Base-by-base conservation (phyloP, 768 basidiomycete genomes). In the Leccinum variicolor region DNA sequence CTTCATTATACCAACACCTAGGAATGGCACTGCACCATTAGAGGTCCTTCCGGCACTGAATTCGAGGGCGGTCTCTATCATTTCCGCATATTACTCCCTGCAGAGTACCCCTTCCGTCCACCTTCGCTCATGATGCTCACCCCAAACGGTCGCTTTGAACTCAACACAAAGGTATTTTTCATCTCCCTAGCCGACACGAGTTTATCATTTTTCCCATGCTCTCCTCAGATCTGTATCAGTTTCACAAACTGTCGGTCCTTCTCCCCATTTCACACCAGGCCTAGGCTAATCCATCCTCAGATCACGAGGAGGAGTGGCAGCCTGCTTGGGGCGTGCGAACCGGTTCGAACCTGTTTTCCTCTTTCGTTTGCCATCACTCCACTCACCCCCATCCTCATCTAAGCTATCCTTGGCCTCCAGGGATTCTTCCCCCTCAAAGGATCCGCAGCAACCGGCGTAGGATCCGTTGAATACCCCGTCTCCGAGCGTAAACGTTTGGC, bases 241-340 rank as follows among this genome's bases (percentile, higher is more conserved):
- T 94, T 94, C 72, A 94, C 91, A 47, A 94, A 81, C 63, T 94
- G 91, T 94, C 66, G 54, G 87, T 78, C 33, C 43, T 50, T 50
- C 55, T 52, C 58, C 15, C 56, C n/a, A 56, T 59, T 64, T 62
- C 57, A 60, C 60, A 56, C 51, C 33, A 34, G 58, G 66, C 61
- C 71, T 74, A 73, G 70, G 57, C 64, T 72, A 53, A 69, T 47
- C 58, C 50, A 60, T 63, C 48, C 19, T 43, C 65, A 92, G 90
- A 96, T 77, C 94, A 98, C 63, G 92, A 94, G 73, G 96, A 98
- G 64, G 79, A 92, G 31, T 98, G 96, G 96, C 94, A 98, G 73
- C 96, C 96, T 36, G 93, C 94, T 25, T 98, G 96, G 96, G 96
- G 96, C 55, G 91, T 98, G 19, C 84, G 96, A 61, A 98, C 95